Conservation (phyloP, 2,329 filamentous ascomycete species). For the Gremmenia infestans region DNA sequence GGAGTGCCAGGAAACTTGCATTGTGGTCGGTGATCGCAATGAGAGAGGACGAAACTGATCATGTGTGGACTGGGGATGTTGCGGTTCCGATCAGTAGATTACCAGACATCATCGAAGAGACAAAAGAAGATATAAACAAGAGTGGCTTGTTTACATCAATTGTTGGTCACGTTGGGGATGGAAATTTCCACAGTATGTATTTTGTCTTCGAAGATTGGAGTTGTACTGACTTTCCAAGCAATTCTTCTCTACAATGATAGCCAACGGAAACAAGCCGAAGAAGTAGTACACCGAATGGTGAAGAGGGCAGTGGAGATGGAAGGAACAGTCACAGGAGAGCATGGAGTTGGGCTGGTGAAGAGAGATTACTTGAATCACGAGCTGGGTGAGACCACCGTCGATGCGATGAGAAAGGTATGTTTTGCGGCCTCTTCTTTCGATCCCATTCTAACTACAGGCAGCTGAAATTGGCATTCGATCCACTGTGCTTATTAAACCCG, state of each 20-base stretch:
- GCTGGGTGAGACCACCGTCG: conserved; percentile 67
- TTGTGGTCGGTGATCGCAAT: conserved; percentile 75
- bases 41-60: conserved; percentile 54
- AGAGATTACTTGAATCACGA: conserved; percentile 78
- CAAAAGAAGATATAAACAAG: conserved; percentile 55
- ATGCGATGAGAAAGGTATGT: conserved; percentile 73
- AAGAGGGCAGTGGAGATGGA: conserved; percentile 81
- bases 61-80: conserved; percentile 82
- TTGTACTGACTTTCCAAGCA: conserved; percentile 21
- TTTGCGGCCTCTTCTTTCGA: neutral
- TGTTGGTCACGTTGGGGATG: conserved; percentile 69
- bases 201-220: neutral
- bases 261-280: conserved; percentile 62
- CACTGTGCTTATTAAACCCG: conserved; percentile 60
- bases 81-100: conserved; percentile 74
- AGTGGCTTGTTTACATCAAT: conserved; percentile 57
- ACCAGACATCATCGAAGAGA: conserved; percentile 72
- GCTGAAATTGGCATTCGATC: conserved; percentile 79
- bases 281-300: conserved; percentile 76
- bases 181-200: conserved; percentile 63
- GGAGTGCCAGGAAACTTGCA: conserved; percentile 79
- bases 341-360: conserved; percentile 81
- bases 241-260: conserved; percentile 61
- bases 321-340: conserved; percentile 80
- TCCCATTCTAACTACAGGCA: conserved; percentile 29